Evolutionary conservation across 345 rosid genomes (phyloP).

Genomic region (Melaleuca alternifolia): DNA sequence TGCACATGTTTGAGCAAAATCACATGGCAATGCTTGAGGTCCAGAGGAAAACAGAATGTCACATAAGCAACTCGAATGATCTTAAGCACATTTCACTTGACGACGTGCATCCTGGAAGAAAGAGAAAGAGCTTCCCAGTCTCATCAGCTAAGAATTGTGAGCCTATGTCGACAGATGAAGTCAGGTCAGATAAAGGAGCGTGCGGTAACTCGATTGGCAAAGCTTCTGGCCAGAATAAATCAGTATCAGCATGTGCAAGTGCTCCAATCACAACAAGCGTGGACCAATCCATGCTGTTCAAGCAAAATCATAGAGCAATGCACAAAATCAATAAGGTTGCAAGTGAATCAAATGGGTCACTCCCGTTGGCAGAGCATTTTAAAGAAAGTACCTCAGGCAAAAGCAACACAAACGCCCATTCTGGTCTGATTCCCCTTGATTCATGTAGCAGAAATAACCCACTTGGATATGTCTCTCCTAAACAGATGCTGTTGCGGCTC

Average conservation of each 20-base stretch:
- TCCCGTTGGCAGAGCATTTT: not conserved
- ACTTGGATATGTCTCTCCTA: slow-evolving; percentile 15
- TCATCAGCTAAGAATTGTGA: slow-evolving; percentile 28
- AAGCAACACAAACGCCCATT: not conserved
- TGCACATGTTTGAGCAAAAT: not conserved
- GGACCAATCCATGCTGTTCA: not conserved
- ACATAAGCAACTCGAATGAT: not conserved
- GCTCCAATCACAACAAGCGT: slow-evolving; percentile 1
- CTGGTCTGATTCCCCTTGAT: not conserved
- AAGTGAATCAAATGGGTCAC: not conserved
- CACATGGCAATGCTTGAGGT: not conserved
- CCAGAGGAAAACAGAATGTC: not conserved
- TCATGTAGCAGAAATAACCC: slow-evolving; percentile 3
- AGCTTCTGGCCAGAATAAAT: slow-evolving; percentile 13
- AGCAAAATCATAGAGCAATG: not conserved
- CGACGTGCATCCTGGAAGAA: slow-evolving; percentile 11
- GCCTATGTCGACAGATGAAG: slow-evolving; percentile 26
- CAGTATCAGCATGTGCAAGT: slow-evolving; percentile 6
- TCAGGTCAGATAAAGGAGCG: slow-evolving; percentile 8
- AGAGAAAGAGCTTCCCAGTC: slow-evolving; percentile 54
- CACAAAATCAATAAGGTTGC: not conserved
- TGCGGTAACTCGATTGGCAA: not conserved
- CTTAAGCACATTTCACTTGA: slow-evolving; percentile 23
- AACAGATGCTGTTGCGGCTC: slow-evolving; percentile 23
- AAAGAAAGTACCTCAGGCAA: not conserved